Percentiles rank a stretch among this genome's conserved stretches.
phyloP scores from a whole-genome alignment of 495 filamentous ascomycete genomes.

The Aspergillus incahuasiensis region DNA sequence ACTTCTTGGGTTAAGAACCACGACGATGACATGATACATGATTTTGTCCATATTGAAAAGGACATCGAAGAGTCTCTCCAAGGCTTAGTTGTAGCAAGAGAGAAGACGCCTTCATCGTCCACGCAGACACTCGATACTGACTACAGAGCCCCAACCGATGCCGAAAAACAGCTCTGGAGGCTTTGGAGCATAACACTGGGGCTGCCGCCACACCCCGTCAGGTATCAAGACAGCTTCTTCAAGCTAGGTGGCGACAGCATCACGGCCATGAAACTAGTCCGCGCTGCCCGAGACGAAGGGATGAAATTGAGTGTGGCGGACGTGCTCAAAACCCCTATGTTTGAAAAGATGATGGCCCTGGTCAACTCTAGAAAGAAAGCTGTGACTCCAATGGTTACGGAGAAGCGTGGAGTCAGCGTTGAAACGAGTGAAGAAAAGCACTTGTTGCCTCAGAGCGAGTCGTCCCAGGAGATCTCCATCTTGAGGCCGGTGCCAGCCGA shows the following conservation, averaged over 20 bases:
- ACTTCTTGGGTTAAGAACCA: slow-evolving; percentile 18
- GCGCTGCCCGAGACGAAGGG: slow-evolving; percentile 50
- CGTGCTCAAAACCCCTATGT: slow-evolving; percentile 44
- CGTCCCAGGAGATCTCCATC: slow-evolving; percentile 43
- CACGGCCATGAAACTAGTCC: slow-evolving; percentile 63
- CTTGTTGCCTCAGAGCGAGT: slow-evolving; percentile 9
- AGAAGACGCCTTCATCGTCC: slow-evolving; percentile 14
- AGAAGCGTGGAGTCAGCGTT: slow-evolving; percentile 8
- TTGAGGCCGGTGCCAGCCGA: slow-evolving; percentile 35
- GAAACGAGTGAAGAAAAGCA: slow-evolving; percentile 11
- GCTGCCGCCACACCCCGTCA: slow-evolving; percentile 34
- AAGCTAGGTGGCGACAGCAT: slow-evolving; percentile 53
- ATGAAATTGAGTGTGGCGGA: slow-evolving; percentile 53
- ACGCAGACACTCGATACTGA: slow-evolving; percentile 12
- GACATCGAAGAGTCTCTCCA: slow-evolving; percentile 17
- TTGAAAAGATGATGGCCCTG: slow-evolving; percentile 42
- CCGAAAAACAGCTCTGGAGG: slow-evolving; percentile 37
- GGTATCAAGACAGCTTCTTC: slow-evolving; percentile 45
- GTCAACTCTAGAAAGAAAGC: slow-evolving; percentile 17
- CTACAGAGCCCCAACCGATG: slow-evolving; percentile 7
- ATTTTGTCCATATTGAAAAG: background rate
- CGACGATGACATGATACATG: background rate
- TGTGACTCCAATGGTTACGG: background rate
- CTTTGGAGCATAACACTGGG: slow-evolving; percentile 45
- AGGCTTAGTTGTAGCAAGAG: slow-evolving; percentile 9